Base-by-base conservation (phyloP, 345 rosid genomes). In the Odontarrhena argentea region DNA sequence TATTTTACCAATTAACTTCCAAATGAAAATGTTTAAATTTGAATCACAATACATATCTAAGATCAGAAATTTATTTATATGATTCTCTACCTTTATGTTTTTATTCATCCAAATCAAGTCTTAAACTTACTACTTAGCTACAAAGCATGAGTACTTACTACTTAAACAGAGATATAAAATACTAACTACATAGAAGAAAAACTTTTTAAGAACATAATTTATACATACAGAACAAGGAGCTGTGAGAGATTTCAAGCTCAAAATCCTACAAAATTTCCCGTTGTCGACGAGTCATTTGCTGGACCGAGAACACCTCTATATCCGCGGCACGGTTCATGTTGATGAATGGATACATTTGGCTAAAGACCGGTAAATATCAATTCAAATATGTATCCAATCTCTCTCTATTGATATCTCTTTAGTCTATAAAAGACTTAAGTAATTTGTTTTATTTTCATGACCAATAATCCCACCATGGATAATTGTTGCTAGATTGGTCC, bases 391-490 rank as follows among this genome's bases (percentile, higher is more conserved):
- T 50, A 50, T 64, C 59, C 59, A 40, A 6, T 25, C 30, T 51
- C 40, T 52, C 26, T 52, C 26, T 61, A 5, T 14, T 61, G 25
- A 14, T 26, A 10, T 10, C 36, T 22, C 24, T 24, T 15, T 66
- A 47, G 53, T 67, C 63, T 44, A 3, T 42, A 44, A 6, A 53
- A 42, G 50, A 36, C 61, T 70, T 18, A 18, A 34, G 43, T 35
- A 9, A 32, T 32, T 4, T 43, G 13, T 52, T 38, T 26, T 50
- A 18, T 13, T 14, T 46, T 81, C 63, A 84, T 63, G 82, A 80
- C 96, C 96, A 88, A 76, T 82, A 82, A 65, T 85, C 88, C 92
- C 92, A 86, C 96, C 90, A 88, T 18, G 82, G 86, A 36, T 73
- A 82, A 26, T 69, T 79, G 63, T 56, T 60, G 45, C 76, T 78